phyloP scores from a whole-genome alignment of 1,284 basidiomycete genomes.

The Kalmanozyma brasiliensis region DNA sequence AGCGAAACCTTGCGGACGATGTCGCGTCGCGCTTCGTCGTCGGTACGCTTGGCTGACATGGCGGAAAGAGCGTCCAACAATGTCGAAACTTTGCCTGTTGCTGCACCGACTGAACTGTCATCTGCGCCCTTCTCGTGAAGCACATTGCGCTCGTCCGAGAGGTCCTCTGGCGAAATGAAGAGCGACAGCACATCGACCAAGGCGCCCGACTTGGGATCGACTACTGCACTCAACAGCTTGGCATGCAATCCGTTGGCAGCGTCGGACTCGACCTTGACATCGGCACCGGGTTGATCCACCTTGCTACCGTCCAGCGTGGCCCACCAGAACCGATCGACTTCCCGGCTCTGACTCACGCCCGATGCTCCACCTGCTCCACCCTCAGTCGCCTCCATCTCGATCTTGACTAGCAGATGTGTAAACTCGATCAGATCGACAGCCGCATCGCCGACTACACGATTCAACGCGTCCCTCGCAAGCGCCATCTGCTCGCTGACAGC shows the following conservation, averaged over 20 bases:
- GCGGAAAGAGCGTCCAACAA: conserved; percentile 18
- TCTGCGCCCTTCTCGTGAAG: conserved; percentile 23
- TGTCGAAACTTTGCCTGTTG: not conserved
- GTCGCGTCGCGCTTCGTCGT: conserved; percentile 13
- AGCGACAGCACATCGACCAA: conserved; percentile 40
- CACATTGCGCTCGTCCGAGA: conserved; percentile 37
- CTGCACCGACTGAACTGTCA: not conserved
- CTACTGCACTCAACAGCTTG: conserved; percentile 29
- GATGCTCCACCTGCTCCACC: conserved; percentile 1
- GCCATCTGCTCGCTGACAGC: conserved; percentile 48
- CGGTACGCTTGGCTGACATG: conserved; percentile 30
- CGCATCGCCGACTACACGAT: conserved; percentile 12
- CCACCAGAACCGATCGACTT: conserved; percentile 37
- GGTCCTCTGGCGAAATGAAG: conserved; percentile 33
- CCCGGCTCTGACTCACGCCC: conserved; percentile 2
- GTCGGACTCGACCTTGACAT: conserved; percentile 11
- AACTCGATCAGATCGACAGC: conserved; percentile 33
- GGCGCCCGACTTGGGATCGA: conserved; percentile 28
- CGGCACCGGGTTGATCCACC: not conserved
- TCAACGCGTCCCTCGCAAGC: conserved; percentile 35
- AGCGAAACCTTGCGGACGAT: conserved; percentile 36
- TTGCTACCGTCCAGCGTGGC: conserved; percentile 18
- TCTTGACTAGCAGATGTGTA: conserved; percentile 19
- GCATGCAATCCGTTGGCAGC: conserved; percentile 4
- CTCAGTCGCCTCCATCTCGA: conserved; percentile 14